Evolutionary conservation across 2,329 filamentous ascomycete genomes (phyloP), one percentile per base, ranked within the genome.

Genomic region (Orbilia quercus): DNA sequence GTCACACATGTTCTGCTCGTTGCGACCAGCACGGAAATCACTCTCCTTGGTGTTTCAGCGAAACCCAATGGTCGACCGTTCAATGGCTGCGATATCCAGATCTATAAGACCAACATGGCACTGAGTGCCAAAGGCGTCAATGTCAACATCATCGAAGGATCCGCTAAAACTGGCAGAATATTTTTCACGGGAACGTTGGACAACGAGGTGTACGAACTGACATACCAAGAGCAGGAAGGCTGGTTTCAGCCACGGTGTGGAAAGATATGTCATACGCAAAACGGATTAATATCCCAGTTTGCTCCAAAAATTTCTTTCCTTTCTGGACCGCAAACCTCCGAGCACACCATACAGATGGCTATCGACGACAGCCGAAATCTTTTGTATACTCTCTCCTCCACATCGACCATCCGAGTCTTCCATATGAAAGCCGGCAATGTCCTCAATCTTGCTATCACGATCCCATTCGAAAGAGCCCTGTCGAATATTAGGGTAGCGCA

Each of bases 221-320:
- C 90, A 77, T 99, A 99, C 80, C 94, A 98, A 81, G 92, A 96
- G 79, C 92, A 98, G 80, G 95, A 99, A 81, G 90, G 91, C 77
- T 99, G 95, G 95, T 99, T 99, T 79, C 90, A 91, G 59, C 92
- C 89, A 80, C 87, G 90, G 76, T 96, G 91, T 79, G 89, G 90
- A 72, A 96, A 93, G 81, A 88, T 94, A 75, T 96, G 96, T 79
- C 95, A 97, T 80, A 94, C 90, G 53, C 89, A 87, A 79, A 88
- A 87, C 2, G 89, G 90, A 34, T 89, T 91, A 83, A 65, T 72
- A 50, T 85, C 85, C 64, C 89, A 87, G 9, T 84, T 90, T 1
- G 83, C 91, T 1, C 86, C 87, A 0, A 74, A 76, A 57, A 70
- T 78, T 7, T 76, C 77, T 45, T 77, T 77, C 63, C 75, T 77